Base-by-base conservation (phyloP, 2,329 filamentous ascomycete genomes). In the Colletotrichum simmondsii region DNA sequence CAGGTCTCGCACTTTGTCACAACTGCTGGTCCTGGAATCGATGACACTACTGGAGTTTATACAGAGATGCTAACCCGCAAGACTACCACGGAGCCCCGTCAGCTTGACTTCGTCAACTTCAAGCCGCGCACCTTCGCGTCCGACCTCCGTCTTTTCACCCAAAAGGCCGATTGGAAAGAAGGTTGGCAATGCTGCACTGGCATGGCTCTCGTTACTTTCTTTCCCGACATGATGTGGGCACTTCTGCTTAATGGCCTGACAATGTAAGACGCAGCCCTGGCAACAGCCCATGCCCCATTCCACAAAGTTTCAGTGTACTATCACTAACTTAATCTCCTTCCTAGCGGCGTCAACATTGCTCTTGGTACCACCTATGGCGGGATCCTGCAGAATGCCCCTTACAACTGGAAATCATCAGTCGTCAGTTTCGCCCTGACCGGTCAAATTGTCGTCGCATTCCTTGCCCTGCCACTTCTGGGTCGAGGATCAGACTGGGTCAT, bases 181-280 rank as follows among this genome's bases (percentile, higher is more conserved):
- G 77, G 72, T 1, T 75, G 75, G 75, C 65, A 73, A 14, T 75
- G 75, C 4, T 71, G 75, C 46, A 59, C 66, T n/a, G 72, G 82
- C 76, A 80, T 80, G 7, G 77, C 77, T 10, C 75, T 81, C 49
- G 75, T 81, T 2, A 75, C 83, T 5, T 75, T 81, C 22, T 86
- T 85, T 66, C 84, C 84, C 22, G 83, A 84, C 37, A 81, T 85
- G 19, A 76, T 85, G 37, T 86, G 82, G 83, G 81, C 82, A 3
- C 75, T 85, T 16, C 77, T 78, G 7, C 70, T 85, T 2, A 85
- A 85, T 22, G 70, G 70, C 2, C 19, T 72, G 28, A 72, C 70
- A 0, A 54, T 72, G 67, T 70, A 70, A 70, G 67, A 54, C 7
- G 11, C 30, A 11, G 2, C 19, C 42, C 22, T 6, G 54, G 59